Conservation (phyloP, 2,329 filamentous ascomycete genomes). For the Colletotrichum horii region DNA sequence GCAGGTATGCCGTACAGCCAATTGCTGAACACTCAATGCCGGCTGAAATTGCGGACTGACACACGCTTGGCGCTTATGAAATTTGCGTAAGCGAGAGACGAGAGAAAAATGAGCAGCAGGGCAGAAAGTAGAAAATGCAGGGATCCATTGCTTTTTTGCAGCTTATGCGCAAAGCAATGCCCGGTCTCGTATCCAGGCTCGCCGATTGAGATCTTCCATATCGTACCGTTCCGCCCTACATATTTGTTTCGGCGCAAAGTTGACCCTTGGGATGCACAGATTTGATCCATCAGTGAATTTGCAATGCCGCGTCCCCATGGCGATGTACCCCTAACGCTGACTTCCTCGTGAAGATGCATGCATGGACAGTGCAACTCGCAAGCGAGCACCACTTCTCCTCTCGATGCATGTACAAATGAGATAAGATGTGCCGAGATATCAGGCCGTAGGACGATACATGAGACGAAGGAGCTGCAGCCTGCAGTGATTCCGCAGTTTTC, state of each 20-base stretch:
- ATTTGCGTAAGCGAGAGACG: neutral
- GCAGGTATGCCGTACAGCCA: neutral
- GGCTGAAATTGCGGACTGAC: neutral
- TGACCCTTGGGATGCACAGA: neutral
- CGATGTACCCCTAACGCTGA: neutral
- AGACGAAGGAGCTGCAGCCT: neutral
- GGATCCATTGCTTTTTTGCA: neutral
- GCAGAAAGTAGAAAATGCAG: neutral
- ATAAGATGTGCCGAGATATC: neutral
- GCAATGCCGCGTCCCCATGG: neutral
- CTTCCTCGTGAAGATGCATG: neutral
- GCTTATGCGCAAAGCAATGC: neutral
- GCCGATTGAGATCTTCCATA: neutral
- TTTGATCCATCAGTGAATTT: neutral
- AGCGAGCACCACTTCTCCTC: neutral
- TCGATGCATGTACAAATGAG: neutral
- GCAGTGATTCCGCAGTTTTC: neutral
- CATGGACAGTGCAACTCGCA: neutral
- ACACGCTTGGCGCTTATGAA: neutral
- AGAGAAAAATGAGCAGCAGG: neutral
- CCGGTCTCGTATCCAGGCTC: neutral
- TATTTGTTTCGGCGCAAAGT: neutral
- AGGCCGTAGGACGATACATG: neutral
- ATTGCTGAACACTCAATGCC: neutral
- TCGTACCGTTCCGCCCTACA: neutral